Percentiles rank a stretch among this genome's conserved stretches.
phyloP scores from a whole-genome alignment of 192 early-diverging fungal genomes.

The Glomus cerebriforme region DNA sequence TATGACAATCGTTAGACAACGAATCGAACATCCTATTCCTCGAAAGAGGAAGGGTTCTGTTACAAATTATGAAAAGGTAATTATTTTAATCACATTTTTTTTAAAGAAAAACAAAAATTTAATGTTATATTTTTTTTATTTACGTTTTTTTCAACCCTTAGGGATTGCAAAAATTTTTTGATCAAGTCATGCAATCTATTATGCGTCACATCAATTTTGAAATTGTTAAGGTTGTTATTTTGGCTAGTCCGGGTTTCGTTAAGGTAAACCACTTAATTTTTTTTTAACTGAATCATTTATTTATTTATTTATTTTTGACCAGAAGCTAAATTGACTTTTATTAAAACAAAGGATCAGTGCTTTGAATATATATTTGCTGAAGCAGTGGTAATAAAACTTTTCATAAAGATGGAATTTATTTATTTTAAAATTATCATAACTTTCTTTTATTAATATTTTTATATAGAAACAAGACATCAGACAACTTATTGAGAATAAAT shows the following conservation, averaged over 20 bases:
- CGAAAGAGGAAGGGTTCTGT: slow-evolving; percentile 90
- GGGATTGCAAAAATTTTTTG: slow-evolving; percentile 83
- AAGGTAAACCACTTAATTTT: slow-evolving; percentile 70
- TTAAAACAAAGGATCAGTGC: slow-evolving; percentile 73
- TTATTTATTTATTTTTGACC: no score
- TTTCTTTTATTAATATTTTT: background rate
- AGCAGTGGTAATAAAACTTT: slow-evolving; percentile 59
- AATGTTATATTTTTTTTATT: background rate
- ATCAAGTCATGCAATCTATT: slow-evolving; percentile 88
- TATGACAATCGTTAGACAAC: slow-evolving; percentile 94
- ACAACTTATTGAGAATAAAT: slow-evolving; percentile 75
- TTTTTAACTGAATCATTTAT: no score
- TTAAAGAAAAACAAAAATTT: no score
- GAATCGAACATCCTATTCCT: slow-evolving; percentile 91
- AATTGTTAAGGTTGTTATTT: slow-evolving; percentile 92
- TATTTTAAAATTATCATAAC: background rate
- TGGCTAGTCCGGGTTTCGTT: slow-evolving; percentile 96
- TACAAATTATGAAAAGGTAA: slow-evolving; percentile 85
- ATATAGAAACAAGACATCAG: slow-evolving; percentile 77
- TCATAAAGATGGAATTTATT: background rate
- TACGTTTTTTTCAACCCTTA: slow-evolving; percentile 25
- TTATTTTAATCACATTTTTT: slow-evolving; percentile 3
- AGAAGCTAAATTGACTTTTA: background rate
- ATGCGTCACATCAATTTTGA: slow-evolving; percentile 88
- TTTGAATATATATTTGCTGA: slow-evolving; percentile 83